phyloP scores from a whole-genome alignment of 208 protist species.

The Acanthamoeba lenticulata region DNA sequence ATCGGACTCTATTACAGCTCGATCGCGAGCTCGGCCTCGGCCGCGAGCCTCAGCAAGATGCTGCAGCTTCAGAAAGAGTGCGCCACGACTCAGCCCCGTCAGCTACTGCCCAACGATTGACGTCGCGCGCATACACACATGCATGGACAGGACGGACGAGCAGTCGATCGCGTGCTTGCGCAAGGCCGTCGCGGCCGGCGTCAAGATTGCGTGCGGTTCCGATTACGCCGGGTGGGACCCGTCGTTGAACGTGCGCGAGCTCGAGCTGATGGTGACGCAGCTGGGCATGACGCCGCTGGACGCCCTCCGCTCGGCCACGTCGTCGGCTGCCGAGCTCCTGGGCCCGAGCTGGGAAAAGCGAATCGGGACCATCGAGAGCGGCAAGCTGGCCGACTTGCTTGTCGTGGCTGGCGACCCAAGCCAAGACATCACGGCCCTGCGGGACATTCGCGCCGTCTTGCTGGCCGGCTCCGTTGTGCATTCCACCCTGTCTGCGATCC shows the following conservation, averaged over 20 bases:
- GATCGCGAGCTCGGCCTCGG: background rate
- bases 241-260: constrained; percentile 23
- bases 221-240: constrained; percentile 38
- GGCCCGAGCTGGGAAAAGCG: background rate
- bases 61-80: constrained; percentile 32
- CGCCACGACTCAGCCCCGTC: no score
- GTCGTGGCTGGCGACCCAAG: constrained; percentile 1
- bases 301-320: background rate
- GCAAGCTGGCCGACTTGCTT: constrained; percentile 44
- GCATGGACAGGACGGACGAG: background rate
- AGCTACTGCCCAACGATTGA: background rate
- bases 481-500: background rate
- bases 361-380: background rate
- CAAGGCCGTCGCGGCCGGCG: constrained; percentile 35
- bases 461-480: background rate
- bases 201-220: constrained; percentile 58
- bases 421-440: background rate
- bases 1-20: background rate
- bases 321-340: background rate
- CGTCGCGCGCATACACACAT: background rate
- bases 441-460: background rate
- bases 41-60: constrained; percentile 41
- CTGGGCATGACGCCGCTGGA: constrained; percentile 29
- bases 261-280: background rate
- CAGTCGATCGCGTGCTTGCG: constrained; percentile 18